phyloP scores from a whole-genome alignment of 2,329 filamentous ascomycete genomes.

The Aspergillus ruber region DNA sequence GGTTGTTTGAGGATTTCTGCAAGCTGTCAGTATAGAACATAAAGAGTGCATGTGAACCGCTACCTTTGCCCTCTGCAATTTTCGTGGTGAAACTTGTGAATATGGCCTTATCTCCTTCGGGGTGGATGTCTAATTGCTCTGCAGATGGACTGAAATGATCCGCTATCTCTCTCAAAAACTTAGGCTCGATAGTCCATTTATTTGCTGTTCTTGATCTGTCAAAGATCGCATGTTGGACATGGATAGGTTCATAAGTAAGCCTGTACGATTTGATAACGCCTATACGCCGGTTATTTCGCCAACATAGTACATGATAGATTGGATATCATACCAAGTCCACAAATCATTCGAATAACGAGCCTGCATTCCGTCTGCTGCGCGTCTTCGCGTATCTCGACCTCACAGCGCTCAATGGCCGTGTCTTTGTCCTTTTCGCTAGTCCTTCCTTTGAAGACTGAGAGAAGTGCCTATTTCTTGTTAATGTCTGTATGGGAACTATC shows the following conservation, averaged over 20 bases:
- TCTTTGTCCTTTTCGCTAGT: conserved; percentile 52
- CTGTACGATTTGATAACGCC: conserved; percentile 61
- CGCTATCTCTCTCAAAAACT: conserved; percentile 53
- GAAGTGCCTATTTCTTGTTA: conserved; percentile 38
- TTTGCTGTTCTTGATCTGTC: conserved; percentile 52
- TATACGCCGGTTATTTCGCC: conserved; percentile 10
- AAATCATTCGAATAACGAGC: conserved; percentile 56
- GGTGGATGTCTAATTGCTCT: conserved; percentile 58
- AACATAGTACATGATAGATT: not conserved
- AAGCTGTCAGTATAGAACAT: not conserved
- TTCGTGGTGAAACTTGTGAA: conserved; percentile 64
- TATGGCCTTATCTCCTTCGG: conserved; percentile 51
- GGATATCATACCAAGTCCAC: conserved; percentile 46
- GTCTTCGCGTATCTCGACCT: conserved; percentile 54
- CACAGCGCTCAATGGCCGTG: conserved; percentile 55
- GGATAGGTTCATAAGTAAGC: conserved; percentile 56
- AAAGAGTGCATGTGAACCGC: conserved; percentile 1
- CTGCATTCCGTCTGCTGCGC: conserved; percentile 53
- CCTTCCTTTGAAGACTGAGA: conserved; percentile 59
- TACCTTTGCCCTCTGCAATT: conserved; percentile 54
- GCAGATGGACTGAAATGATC: conserved; percentile 60
- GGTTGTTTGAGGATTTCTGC: conserved; percentile 60
- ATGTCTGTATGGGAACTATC: not conserved
- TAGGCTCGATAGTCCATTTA: conserved; percentile 53
- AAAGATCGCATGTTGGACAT: conserved; percentile 59